A percentile compares a stretch with the other conserved stretches of the same genome.
Evolutionary conservation across 441 rosid species (phyloP).

Genomic region (Viola pubescens): DNA sequence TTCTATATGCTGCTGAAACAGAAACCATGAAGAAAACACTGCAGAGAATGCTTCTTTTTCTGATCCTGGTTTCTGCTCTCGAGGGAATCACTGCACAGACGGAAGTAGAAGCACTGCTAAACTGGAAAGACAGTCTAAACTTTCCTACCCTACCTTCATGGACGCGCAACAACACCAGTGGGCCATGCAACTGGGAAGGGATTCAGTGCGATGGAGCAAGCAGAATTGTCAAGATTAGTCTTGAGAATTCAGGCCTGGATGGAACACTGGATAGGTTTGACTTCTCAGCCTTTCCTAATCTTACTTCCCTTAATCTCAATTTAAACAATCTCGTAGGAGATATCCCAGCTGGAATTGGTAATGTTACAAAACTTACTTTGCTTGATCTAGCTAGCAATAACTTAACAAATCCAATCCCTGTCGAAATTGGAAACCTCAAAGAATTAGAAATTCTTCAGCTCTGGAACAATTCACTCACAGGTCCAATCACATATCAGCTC

Average conservation of each 20-base stretch:
- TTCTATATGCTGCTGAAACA: slow-evolving; percentile 1
- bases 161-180: slow-evolving; percentile 12
- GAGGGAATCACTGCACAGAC: slow-evolving; percentile 5
- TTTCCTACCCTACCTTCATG: slow-evolving; percentile 15
- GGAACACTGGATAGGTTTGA: slow-evolving; percentile 21
- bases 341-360: slow-evolving; percentile 12
- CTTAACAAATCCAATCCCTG: slow-evolving; percentile 18
- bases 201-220: slow-evolving; percentile 19
- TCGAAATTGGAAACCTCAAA: slow-evolving; percentile 16
- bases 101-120: slow-evolving; percentile 16
- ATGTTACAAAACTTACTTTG: slow-evolving; percentile 18
- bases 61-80: slow-evolving; percentile 1
- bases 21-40: background rate
- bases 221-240: slow-evolving; percentile 11
- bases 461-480: slow-evolving; percentile 21
- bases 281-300: slow-evolving; percentile 16
- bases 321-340: slow-evolving; percentile 15
- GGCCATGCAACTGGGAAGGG: slow-evolving; percentile 22
- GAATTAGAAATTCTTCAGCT: slow-evolving; percentile 16
- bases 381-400: slow-evolving; percentile 25
- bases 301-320: slow-evolving; percentile 14
- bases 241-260: slow-evolving; percentile 10
- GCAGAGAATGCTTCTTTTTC: slow-evolving; percentile 5
- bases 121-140: slow-evolving; percentile 16
- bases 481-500: slow-evolving; percentile 15